Percentiles rank a stretch among this genome's conserved stretches.
Conservation (phyloP, 768 basidiomycete genomes). For the Sporobolomyces pararoseus region DNA sequence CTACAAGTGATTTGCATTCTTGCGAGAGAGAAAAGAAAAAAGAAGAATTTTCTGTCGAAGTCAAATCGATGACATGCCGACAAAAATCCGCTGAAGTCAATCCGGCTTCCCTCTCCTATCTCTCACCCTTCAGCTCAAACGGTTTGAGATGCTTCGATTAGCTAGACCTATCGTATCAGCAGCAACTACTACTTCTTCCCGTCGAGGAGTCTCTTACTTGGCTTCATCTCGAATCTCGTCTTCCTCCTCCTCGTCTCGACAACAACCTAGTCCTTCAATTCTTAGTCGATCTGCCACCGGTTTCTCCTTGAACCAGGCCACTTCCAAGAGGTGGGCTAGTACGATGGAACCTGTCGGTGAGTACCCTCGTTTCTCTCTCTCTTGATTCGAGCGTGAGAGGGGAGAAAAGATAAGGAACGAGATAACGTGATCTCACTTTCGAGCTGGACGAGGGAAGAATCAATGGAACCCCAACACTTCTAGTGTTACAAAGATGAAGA, state of each 20-base stretch:
- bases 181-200: background rate
- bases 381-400: background rate
- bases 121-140: background rate
- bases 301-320: background rate
- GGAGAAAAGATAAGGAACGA: background rate
- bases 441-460: too few species aligned
- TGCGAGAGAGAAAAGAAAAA: too few species aligned
- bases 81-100: background rate
- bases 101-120: background rate
- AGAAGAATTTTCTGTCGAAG: too few species aligned
- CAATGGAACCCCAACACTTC: too few species aligned
- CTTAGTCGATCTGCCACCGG: background rate
- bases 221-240: background rate
- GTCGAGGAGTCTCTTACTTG: background rate
- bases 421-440: background rate
- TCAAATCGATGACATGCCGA: background rate
- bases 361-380: background rate
- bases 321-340: constrained; percentile 4
- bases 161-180: background rate
- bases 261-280: too few species aligned
- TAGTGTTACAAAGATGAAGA: too few species aligned
- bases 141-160: constrained; percentile 4
- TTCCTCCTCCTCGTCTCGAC: background rate
- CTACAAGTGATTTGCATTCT: too few species aligned
- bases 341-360: constrained; percentile 17